Evolutionary conservation across 345 rosid species (phyloP), one percentile per base, ranked within the genome.

Genomic region (Citrus inodora): DNA sequence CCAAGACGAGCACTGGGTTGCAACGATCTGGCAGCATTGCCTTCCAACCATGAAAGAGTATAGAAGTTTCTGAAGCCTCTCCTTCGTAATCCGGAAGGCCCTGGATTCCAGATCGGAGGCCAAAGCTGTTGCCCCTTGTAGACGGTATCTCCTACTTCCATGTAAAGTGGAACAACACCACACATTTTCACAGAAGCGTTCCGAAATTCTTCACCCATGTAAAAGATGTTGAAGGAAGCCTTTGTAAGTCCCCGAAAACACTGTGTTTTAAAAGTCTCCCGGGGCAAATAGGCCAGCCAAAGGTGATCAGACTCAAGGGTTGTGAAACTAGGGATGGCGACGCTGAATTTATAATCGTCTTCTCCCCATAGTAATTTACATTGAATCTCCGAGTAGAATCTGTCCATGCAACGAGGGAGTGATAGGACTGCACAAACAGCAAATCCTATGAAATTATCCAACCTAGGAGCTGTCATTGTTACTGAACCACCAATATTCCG

Each of bases 381-480:
- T 25, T 0, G 14, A 27, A 63, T 28, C 21, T 38, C 14, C 11
- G 8, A 5, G 6, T 37, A 19, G 19, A 22, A 25, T 24, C 32
- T 11, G 38, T 25, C 33, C 2, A 5, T 16, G 35, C 9, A 17
- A 24, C 3, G 35, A 32, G 71, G 51, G 53, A 24, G 1, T 22
- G 22, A 9, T 22, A 65, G 66, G 9, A 38, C 64, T 7, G 33
- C 59, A 24, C 81, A 79, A 6, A 79, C 25, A 56, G 77, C 77
- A 66, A 73, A 51, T 55, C 77, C 81, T 21, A 72, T 71, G 32
- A 68, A 73, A 9, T 28, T 21, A n/a, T 32, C 66, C 71, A 62
- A 42, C 10, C 59, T 0, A 14, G 7, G 33, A 70, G 71, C 63
- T 27, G 0, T 6, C 32, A 73, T 37, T 46, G 21, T 40, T 30